These are phyloP conservation scores for Solanum hybrid DNA, from an alignment of 305 asterid species.

Conservation along the genomic window DNA sequence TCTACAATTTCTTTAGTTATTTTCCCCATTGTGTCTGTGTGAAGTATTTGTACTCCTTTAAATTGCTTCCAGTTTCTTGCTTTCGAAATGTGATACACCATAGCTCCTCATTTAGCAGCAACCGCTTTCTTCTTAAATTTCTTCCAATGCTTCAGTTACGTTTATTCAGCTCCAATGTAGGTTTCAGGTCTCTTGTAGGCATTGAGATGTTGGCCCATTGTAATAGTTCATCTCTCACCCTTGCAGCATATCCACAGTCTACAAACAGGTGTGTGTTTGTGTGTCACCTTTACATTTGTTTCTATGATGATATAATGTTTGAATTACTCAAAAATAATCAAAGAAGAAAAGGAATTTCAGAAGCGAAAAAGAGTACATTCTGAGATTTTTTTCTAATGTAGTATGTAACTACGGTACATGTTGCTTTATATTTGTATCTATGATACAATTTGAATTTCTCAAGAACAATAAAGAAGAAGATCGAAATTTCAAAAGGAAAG, in stretches of 20 bases:
- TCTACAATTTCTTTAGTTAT: neutral
- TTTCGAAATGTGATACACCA: neutral
- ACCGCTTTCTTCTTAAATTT: too few species aligned
- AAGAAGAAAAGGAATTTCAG: neutral
- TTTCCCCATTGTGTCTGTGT: neutral
- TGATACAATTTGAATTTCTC: neutral
- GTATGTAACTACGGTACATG: neutral
- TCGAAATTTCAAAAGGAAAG: neutral
- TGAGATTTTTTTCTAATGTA: neutral
- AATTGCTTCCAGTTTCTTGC: neutral
- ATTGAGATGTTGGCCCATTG: neutral
- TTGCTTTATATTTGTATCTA: neutral
- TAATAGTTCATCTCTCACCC: neutral
- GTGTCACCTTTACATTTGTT: neutral
- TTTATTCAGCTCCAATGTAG: neutral
- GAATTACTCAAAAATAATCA: neutral
- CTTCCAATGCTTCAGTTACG: neutral
- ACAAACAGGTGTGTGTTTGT: neutral
- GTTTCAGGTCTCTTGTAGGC: neutral
- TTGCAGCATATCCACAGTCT: neutral
- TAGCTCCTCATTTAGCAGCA: neutral
- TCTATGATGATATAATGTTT: neutral
- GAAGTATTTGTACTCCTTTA: neutral
- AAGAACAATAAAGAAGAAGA: neutral
- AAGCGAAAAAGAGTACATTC: neutral